Base-by-base conservation (phyloP, 495 filamentous ascomycete species). In the Lasiosphaeris hirsuta region DNA sequence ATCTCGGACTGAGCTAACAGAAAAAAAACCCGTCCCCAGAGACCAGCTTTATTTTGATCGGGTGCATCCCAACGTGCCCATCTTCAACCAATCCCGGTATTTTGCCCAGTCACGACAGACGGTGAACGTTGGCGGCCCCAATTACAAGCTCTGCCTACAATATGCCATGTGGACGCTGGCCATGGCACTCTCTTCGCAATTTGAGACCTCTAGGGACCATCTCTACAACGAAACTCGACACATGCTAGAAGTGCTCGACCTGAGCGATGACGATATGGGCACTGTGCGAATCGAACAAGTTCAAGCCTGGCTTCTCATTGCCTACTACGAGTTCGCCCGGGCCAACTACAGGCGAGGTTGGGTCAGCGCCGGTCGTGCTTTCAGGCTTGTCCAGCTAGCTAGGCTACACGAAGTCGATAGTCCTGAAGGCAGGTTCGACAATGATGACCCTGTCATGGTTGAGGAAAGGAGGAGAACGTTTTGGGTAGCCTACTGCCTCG, bases 1-100 rank as follows among this genome's bases (percentile, higher is more conserved):
- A 13, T 4, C 14, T n/a, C 8, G 43, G 33, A 10, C 9, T 9
- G 3, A 23, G 33, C 42, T 58, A 30, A 40, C 39, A n/a, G 3
- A 23, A 15, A 14, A 6, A n/a, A 10, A 14, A 14, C 48, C 11
- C 17, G 40, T 35, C 14, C 14, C 17, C 50, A 79, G 74, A 43
- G 80, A 84, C 44, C 78, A 82, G 62, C 63, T 84, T 17, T 85
- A 84, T 51, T 84, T 85, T 56, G 82, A 85, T 43, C 73, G 81
- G 33, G 78, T 84, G 4, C 81, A 85, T 38, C 72, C 78, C 10
- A 75, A 77, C 19, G 67, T 76, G 1, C 82, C 82, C 2, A 80
- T 85, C 10, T 64, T 85, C 7, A 77, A 83, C 56, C 72, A 79
- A 52, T 62, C 66, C 2, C 57, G 62, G 5, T 70, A 70, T 34